These are phyloP conservation scores for Arthrobotrys iridis DNA, from an alignment of 2,329 filamentous ascomycete species.

Conservation along the genomic window DNA sequence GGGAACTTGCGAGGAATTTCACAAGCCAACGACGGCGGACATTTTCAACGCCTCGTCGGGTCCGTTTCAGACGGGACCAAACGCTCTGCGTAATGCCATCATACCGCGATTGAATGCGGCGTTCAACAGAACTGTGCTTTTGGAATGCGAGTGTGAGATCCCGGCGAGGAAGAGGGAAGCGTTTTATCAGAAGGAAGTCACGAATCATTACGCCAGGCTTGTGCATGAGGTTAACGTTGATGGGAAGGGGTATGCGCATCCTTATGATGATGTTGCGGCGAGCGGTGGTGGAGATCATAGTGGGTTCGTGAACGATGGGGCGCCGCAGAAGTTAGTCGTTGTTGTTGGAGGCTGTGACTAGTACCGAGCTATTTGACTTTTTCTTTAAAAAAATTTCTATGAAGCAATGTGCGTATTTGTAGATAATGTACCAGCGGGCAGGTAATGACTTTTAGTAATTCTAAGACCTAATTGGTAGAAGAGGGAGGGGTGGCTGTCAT, in stretches of 20 bases:
- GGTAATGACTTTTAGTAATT: too few species aligned
- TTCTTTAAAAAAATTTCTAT: neutral
- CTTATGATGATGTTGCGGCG: conserved; percentile 75
- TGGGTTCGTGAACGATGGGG: conserved; percentile 70
- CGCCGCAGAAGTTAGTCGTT: conserved; percentile 69
- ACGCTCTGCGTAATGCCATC: conserved; percentile 61
- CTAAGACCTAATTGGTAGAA: too few species aligned
- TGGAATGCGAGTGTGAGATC: conserved; percentile 60
- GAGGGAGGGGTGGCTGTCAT: too few species aligned
- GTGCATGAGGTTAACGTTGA: conserved; percentile 71
- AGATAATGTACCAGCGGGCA: too few species aligned
- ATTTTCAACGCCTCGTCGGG: conserved; percentile 75
- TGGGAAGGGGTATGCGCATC: conserved; percentile 74
- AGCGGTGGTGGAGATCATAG: conserved; percentile 69
- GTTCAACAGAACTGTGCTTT: conserved; percentile 77
- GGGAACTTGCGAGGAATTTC: conserved; percentile 65
- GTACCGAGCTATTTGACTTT: neutral
- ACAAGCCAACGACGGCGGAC: conserved; percentile 69
- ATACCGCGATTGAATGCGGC: conserved; percentile 76
- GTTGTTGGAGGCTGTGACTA: conserved; percentile 63
- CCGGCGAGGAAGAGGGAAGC: conserved; percentile 63
- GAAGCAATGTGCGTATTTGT: neutral
- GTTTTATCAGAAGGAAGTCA: conserved; percentile 69
- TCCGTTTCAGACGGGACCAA: conserved; percentile 65
- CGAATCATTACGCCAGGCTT: conserved; percentile 75